phyloP scores from a whole-genome alignment of 108 stramenopile genomes.

The Thalassiosira profunda region DNA sequence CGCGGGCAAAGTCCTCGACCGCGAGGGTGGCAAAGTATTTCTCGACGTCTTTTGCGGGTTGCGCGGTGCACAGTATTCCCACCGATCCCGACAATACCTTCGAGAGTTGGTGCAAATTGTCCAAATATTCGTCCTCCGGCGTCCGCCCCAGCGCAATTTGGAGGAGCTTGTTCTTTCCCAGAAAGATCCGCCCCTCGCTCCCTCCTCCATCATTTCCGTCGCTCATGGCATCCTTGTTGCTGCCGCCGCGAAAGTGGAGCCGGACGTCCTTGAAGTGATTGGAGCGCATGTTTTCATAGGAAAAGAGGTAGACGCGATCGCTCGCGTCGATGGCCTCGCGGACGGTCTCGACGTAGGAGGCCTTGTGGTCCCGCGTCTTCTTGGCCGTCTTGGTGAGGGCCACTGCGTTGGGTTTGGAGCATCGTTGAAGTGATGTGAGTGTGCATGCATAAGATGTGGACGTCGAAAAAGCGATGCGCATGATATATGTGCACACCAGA shows the following conservation, averaged over 20 bases:
- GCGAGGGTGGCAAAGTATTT: slow-evolving; percentile 83
- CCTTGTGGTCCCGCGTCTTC: slow-evolving; percentile 95
- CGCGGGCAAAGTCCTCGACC: slow-evolving; percentile 93
- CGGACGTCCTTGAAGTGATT: slow-evolving; percentile 95
- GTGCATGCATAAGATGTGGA: neutral
- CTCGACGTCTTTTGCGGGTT: slow-evolving; percentile 71
- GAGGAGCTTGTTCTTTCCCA: slow-evolving; percentile 97
- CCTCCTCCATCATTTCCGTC: slow-evolving; percentile 18
- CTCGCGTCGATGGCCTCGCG: slow-evolving; percentile 89
- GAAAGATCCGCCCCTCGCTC: slow-evolving; percentile 79
- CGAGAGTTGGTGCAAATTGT: slow-evolving; percentile 90
- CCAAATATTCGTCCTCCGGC: slow-evolving; percentile 94
- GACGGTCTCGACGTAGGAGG: slow-evolving; percentile 81
- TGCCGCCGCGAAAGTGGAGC: slow-evolving; percentile 74
- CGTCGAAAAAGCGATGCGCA: neutral
- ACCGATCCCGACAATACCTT: slow-evolving; percentile 85
- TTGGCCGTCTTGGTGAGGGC: slow-evolving; percentile 93
- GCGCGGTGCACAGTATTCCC: slow-evolving; percentile 90
- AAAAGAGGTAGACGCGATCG: slow-evolving; percentile 91
- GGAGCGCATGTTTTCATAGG: slow-evolving; percentile 95
- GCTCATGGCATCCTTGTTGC: slow-evolving; percentile 17
- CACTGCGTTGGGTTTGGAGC: slow-evolving; percentile 47
- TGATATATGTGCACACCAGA: neutral
- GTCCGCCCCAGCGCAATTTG: slow-evolving; percentile 92
- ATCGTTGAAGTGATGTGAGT: neutral